Evolutionary conservation across 2,329 filamentous ascomycete genomes (phyloP).

Genomic region (Colletotrichum orbiculare): DNA sequence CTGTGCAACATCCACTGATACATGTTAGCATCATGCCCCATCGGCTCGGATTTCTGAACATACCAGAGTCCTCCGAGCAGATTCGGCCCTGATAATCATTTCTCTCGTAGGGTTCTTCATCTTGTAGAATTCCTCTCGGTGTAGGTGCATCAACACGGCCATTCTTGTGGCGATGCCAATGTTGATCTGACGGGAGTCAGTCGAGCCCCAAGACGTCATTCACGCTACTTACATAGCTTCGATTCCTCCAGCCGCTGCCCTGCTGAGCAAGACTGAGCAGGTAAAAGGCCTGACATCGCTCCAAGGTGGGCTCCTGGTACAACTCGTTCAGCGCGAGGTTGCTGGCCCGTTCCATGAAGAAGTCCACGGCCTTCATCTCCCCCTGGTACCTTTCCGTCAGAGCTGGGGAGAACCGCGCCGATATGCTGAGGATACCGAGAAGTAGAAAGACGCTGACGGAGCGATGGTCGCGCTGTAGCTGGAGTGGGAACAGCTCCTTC

Average conservation of each 20-base stretch:
- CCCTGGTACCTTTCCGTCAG: conserved; percentile 60
- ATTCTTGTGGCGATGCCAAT: conserved; percentile 67
- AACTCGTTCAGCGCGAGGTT: conserved; percentile 60
- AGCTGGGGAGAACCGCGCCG: conserved; percentile 63
- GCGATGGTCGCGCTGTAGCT: conserved; percentile 57
- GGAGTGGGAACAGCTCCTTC: conserved; percentile 60
- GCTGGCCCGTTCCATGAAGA: conserved; percentile 63
- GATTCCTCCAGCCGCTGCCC: conserved; percentile 63
- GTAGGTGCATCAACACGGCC: conserved; percentile 65
- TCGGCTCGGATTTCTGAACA: conserved; percentile 39
- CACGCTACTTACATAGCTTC: conserved; percentile 60
- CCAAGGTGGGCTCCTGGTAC: conserved; percentile 63
- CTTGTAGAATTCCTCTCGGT: conserved; percentile 66
- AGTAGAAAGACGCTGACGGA: conserved; percentile 67
- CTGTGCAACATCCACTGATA: conserved; percentile 68
- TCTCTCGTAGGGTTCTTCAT: conserved; percentile 53
- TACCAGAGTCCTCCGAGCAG: conserved; percentile 67
- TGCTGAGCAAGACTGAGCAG: conserved; percentile 69
- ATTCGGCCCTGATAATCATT: conserved; percentile 61
- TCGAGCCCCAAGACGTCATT: not conserved
- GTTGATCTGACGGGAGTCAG: conserved; percentile 57
- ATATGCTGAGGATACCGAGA: conserved; percentile 66
- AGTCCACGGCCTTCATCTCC: conserved; percentile 63
- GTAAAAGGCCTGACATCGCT: conserved; percentile 69
- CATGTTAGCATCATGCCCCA: conserved; percentile 14